Evolutionary conservation across 129 eudicot genomes (phyloP), one percentile per base, ranked within the genome.

Genomic region (Flaveria trinervia): DNA sequence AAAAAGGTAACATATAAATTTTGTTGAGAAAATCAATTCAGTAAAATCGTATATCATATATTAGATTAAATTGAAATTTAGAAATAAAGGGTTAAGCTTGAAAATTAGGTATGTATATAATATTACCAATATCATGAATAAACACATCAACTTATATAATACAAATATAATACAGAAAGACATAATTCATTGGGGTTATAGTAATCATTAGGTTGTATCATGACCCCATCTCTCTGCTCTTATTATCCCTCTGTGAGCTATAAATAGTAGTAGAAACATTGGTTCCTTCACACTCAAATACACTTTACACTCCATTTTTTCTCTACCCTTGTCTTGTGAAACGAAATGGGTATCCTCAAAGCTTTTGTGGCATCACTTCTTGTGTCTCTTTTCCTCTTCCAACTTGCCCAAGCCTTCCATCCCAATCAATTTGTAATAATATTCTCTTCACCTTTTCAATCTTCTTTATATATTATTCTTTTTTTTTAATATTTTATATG

Each of bases 301-400:
- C 68, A 72, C 68, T 12, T 30, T 7, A 79, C 74, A 72, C 83
- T 81, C 36, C 55, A 77, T 46, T 33, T 80, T 14, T 26, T 43
- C 54, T 66, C 78, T 23, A 9, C 22, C 65, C 12, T 8, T 18
- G 30, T 57, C 33, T 57, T 57, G n/a, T 60, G 68, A 14, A 62
- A 61, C 72, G 49, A 46, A 68, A 88, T 85, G 89, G 87, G 82
- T 30, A 33, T 81, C 65, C 65, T 81, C 62, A 88, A 81, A 75
- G 68, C 72, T 30, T 39, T 88, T 25, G 64, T 78, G 52, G 88
- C 85, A 59, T 74, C 84, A 59, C 12, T 88, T 51, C 62, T 85
- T 72, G 70, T 88, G 44, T 78, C 80, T 62, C 68, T 84, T n/a
- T 76, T 85, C 11, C 73, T 83, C 55, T 43, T 83, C 65, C 81